Evolutionary conservation across 2,329 filamentous ascomycete genomes (phyloP).

Genomic region (Epichloe baconii): DNA sequence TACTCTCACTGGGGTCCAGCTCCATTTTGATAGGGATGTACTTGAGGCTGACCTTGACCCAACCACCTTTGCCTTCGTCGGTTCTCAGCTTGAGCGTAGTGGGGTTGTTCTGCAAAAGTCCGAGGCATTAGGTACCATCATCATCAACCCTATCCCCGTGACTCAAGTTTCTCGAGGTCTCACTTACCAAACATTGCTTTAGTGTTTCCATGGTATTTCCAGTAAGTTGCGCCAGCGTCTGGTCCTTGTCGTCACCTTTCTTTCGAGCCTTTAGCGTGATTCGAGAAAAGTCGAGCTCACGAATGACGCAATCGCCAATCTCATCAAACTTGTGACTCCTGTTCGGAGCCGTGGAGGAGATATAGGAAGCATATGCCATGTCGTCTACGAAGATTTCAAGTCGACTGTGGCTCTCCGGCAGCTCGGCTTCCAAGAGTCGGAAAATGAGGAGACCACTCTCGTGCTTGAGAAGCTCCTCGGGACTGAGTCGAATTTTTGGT

Average conservation of each 20-base stretch:
- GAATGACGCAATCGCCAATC: slow-evolving; percentile 88
- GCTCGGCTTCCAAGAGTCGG: slow-evolving; percentile 79
- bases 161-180: background rate
- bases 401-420: slow-evolving; percentile 62
- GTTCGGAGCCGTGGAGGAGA: slow-evolving; percentile 60
- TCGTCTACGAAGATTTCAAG: slow-evolving; percentile 91
- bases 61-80: slow-evolving; percentile 61
- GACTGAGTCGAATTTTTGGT: slow-evolving; percentile 65
- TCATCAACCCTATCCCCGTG: too few species aligned
- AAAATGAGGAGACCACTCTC: slow-evolving; percentile 91
- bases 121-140: background rate
- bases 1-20: slow-evolving; percentile 87
- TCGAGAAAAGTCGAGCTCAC: slow-evolving; percentile 91
- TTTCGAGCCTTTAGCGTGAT: slow-evolving; percentile 79
- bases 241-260: slow-evolving; percentile 62
- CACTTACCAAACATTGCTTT: slow-evolving; percentile 68
- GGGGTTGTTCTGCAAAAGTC: slow-evolving; percentile 59
- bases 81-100: slow-evolving; percentile 70
- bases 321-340: slow-evolving; percentile 70
- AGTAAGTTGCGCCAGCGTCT: slow-evolving; percentile 67
- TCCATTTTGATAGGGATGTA: slow-evolving; percentile 92
- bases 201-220: slow-evolving; percentile 80
- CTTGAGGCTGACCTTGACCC: slow-evolving; percentile 81
- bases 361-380: slow-evolving; percentile 81
- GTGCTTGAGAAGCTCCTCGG: slow-evolving; percentile 70